Base-by-base conservation (phyloP, 208 protist genomes). In the Crithidia expoeki region DNA sequence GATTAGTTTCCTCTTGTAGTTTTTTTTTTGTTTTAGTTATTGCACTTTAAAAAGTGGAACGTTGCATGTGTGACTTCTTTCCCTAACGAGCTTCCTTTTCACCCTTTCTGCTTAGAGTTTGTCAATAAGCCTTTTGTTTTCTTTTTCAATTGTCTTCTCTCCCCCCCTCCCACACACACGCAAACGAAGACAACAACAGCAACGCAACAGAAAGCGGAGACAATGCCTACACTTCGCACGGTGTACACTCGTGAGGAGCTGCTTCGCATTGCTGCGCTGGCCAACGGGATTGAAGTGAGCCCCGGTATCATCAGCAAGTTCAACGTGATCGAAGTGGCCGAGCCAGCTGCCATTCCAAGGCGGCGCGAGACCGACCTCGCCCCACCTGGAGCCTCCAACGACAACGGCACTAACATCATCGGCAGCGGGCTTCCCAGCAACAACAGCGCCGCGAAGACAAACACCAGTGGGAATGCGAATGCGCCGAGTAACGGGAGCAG, bases 201-300 rank as follows among this genome's bases (percentile, higher is more conserved):
- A 51, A 11, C 30, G n/a, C 59, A 25, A n/a, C n/a, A n/a, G n/a
- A n/a, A n/a, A n/a, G n/a, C n/a, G n/a, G n/a, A n/a, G n/a, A n/a
- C n/a, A n/a, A 80, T 80, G 68, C 58, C 52, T 2, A 16, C 77
- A 6, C 57, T 79, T 9, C 63, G 76, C 23, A 76, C 78, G 0
- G 71, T 81, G 16, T 93, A 93, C 81, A 89, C 80, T 30, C 80
- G 74, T 1, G 68, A 76, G 25, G 74, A 95, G 66, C 64, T 95
- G 6, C 76, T 92, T 9, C 62, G 79, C n/a, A 74, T 93, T 28
- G 71, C 78, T 10, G 36, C 70, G 0, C 69, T 81, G 16, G 62
- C 73, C 5, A 51, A 62, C 56, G 66, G 73, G 10, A 66, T 80
- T 19, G 71, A 66, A 2, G 49, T 95, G 34, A 72, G 75, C 17